Evolutionary conservation across 768 basidiomycete genomes (phyloP), one percentile per base, ranked within the genome.

Genomic region (Amanita molliuscula): DNA sequence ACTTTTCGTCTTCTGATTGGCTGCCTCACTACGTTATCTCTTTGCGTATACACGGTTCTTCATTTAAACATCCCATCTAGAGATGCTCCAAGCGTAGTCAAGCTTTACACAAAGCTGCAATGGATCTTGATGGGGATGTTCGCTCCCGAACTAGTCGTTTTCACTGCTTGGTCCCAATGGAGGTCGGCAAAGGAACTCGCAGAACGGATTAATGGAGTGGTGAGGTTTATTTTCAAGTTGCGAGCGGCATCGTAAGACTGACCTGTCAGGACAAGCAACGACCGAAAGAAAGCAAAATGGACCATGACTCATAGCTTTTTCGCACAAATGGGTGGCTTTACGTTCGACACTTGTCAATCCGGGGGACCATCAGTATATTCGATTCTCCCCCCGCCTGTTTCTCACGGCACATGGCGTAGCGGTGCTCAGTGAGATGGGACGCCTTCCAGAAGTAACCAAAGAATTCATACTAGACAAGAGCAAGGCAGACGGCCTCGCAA

Each of bases 401-500:
- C 20, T 47, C 21, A 36, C 45, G 4, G 33, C 33, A 2, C 29
- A 47, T 35, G 33, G 20, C 15, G 34, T 47, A n/a, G 45, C 18
- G n/a, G 20, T 33, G 20, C 44, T 45, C 21, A 16, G 23, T 8
- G 28, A 31, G 44, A 33, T 44, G 3, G 44, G 26, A 28, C 44
- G 28, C 26, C 44, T 26, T 18, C 44, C 21, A 4, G 6, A 16
- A n/a, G 25, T 55, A 8, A 8, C 20, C 31, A 45, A 54, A 15
- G 47, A 53, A 28, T 50, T 56, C 11, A 63, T 65, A 40, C 34
- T 43, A 11, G 58, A 63, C 56, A 56, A 54, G 28, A 63, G 61
- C 57, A 63, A 63, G 43, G 60, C 54, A 0, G 58, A 63, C 21
- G 46, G 44, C 9, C 52, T 65, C 7, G 43, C 58, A 6, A 65